phyloP scores from a whole-genome alignment of 225 moss, liverwort and hornwort genomes.

The Neckera pumila region DNA sequence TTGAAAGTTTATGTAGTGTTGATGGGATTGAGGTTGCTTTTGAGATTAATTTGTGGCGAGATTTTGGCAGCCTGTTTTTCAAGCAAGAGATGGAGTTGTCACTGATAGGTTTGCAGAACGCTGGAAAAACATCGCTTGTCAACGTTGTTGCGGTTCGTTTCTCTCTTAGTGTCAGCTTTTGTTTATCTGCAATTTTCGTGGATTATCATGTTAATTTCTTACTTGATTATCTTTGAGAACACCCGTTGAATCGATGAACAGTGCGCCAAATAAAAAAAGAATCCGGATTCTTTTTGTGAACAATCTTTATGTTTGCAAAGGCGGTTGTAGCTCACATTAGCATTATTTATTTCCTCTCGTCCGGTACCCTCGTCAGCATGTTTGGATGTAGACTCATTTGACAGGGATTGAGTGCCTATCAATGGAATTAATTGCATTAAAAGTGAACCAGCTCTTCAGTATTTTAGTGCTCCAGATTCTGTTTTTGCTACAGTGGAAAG shows the following conservation, averaged over 20 bases:
- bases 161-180: neutral
- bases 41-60: neutral
- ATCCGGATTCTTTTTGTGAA: neutral
- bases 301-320: neutral
- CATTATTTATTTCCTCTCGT: neutral
- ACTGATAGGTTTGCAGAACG: constrained; percentile 92
- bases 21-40: neutral
- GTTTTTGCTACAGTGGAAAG: neutral
- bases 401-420: neutral
- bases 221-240: neutral
- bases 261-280: neutral
- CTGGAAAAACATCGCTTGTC: constrained; percentile 94
- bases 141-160: constrained; percentile 88
- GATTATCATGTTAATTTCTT: neutral
- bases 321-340: neutral
- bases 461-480: neutral
- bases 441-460: neutral
- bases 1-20: neutral
- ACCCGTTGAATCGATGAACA: neutral
- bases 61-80: constrained; percentile 73
- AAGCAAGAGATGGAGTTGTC: constrained; percentile 99
- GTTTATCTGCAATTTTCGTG: neutral
- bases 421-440: neutral
- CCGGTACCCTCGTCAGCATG: neutral
- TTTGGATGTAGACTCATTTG: neutral